Evolutionary conservation across 2,329 filamentous ascomycete genomes (phyloP).

Genomic region (Eutypa lata): DNA sequence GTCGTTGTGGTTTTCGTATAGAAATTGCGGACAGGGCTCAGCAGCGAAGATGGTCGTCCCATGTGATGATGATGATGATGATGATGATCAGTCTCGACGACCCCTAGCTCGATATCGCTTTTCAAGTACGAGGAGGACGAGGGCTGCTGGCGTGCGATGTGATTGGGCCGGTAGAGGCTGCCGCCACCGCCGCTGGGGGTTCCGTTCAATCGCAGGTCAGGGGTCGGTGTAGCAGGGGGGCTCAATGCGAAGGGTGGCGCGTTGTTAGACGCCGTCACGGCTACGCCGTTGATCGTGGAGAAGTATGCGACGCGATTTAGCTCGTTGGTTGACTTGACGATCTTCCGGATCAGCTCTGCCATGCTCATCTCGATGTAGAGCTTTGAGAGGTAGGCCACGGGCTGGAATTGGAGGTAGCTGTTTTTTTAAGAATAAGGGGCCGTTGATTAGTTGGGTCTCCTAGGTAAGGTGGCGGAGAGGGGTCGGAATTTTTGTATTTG

Average conservation of each 20-base stretch:
- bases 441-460: no score
- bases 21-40: no score
- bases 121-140: not conserved
- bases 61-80: no score
- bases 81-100: no score
- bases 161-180: not conserved
- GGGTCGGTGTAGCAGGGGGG: not conserved
- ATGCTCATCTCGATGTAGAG: constrained; percentile 50
- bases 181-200: not conserved
- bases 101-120: not conserved
- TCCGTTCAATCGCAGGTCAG: not conserved
- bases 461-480: no score
- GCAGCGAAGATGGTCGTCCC: not conserved
- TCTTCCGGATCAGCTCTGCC: constrained; percentile 44
- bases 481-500: no score
- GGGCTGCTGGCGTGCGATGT: not conserved
- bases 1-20: no score
- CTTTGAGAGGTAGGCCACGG: constrained; percentile 17
- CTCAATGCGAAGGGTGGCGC: no score
- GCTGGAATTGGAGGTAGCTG: constrained; percentile 44
- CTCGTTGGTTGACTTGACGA: constrained; percentile 16
- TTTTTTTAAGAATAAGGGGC: not conserved
- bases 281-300: not conserved
- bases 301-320: not conserved
- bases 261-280: not conserved